phyloP scores from a whole-genome alignment of 2,329 filamentous ascomycete genomes.

The Colletotrichum melonis region DNA sequence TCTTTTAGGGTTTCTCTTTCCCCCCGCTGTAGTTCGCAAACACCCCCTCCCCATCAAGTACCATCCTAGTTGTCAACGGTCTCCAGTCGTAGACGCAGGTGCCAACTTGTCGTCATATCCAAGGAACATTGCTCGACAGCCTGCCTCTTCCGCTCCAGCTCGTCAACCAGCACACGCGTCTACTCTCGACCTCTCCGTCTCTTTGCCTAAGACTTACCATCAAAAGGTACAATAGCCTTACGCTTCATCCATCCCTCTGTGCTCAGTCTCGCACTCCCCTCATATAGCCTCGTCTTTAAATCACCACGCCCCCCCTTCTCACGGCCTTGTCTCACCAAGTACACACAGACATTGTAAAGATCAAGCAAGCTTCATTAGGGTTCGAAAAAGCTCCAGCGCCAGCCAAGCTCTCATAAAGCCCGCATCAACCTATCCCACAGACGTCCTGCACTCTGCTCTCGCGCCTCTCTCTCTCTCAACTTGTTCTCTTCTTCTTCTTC shows the following conservation, averaged over 20 bases:
- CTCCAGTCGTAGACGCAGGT: not conserved
- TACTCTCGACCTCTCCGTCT: not conserved
- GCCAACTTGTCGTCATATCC: slow-evolving; percentile 24
- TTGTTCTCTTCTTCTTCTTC: not conserved
- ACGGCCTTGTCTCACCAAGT: slow-evolving; percentile 24
- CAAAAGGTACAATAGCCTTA: not conserved
- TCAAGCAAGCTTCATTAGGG: not conserved
- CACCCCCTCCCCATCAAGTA: not conserved
- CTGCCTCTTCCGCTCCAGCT: not conserved
- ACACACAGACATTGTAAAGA: slow-evolving; percentile 28
- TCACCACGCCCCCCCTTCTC: slow-evolving; percentile 14
- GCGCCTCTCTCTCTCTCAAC: not conserved
- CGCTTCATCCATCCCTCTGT: not conserved
- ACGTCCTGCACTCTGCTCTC: slow-evolving; percentile 17
- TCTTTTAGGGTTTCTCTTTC: not conserved
- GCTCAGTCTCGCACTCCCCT: not conserved
- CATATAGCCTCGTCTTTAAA: slow-evolving; percentile 6
- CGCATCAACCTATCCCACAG: slow-evolving; percentile 29
- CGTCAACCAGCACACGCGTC: not conserved
- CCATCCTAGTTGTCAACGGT: slow-evolving; percentile 18
- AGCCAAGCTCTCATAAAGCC: slow-evolving; percentile 29
- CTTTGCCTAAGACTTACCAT: not conserved
- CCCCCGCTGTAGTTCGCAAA: not conserved
- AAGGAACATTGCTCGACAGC: slow-evolving; percentile 10
- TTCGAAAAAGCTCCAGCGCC: not conserved